These are phyloP conservation scores for Phycomyces nitens DNA, from an alignment of 192 early-diverging fungal species.

Conservation along the genomic window DNA sequence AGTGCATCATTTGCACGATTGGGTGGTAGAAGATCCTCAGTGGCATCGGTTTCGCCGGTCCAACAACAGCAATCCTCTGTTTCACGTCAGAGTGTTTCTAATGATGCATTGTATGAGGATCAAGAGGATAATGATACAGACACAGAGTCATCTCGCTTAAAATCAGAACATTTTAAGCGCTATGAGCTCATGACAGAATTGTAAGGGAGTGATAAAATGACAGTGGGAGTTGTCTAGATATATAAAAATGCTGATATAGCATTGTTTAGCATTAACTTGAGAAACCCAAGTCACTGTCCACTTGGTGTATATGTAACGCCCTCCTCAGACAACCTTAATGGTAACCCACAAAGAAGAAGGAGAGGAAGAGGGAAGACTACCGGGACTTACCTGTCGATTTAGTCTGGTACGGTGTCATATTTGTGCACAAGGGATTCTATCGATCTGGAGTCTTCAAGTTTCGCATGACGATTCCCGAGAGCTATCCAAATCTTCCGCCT, in stretches of 20 bases:
- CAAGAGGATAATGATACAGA: constrained; percentile 15
- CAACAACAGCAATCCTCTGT: neutral
- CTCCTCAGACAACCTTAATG: constrained; percentile 55
- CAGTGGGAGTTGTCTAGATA: neutral
- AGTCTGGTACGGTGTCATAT: constrained; percentile 85
- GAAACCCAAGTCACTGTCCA: constrained; percentile 77
- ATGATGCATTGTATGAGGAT: neutral
- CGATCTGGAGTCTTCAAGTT: constrained; percentile 88
- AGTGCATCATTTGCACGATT: constrained; percentile 9
- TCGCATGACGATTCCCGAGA: constrained; percentile 69
- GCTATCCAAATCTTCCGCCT: constrained; percentile 74
- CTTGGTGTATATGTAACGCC: constrained; percentile 88
- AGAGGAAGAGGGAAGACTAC: neutral
- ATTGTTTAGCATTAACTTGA: constrained; percentile 60
- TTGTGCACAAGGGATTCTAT: constrained; percentile 89
- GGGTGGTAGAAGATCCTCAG: constrained; percentile 1
- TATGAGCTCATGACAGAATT: constrained; percentile 74
- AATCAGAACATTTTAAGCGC: constrained; percentile 44
- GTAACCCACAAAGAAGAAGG: constrained; percentile 32
- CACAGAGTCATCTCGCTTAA: constrained; percentile 2
- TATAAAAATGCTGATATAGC: neutral
- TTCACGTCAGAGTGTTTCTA: neutral
- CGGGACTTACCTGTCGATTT: neutral
- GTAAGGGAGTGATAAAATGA: constrained; percentile 44
- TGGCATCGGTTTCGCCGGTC: neutral